Percentiles rank a stretch among this genome's conserved stretches.
Conservation (phyloP, 257 asterid genomes). For the Solanum bulbocastanum region DNA sequence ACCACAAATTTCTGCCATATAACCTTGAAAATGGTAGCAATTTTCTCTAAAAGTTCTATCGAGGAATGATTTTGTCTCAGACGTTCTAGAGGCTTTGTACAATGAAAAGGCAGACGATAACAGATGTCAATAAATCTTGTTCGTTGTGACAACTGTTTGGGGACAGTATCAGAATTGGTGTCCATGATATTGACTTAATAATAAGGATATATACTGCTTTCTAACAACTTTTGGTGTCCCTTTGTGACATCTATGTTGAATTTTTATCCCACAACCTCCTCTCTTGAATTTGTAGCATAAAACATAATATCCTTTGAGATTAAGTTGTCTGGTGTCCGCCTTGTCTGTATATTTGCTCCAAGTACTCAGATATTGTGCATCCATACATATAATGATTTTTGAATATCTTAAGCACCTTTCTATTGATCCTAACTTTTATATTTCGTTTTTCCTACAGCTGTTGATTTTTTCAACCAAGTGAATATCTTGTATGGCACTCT, state of each 20-base stretch:
- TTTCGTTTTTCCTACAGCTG: slow-evolving; percentile 35
- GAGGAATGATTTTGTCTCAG: background rate
- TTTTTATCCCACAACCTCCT: background rate
- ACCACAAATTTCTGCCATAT: background rate
- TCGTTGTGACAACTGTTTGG: background rate
- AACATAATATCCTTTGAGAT: background rate
- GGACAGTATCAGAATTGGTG: background rate
- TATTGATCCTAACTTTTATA: background rate
- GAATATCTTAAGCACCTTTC: slow-evolving; percentile 5
- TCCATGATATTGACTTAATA: background rate
- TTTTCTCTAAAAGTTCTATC: background rate
- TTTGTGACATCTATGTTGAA: background rate
- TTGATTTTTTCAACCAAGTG: slow-evolving; percentile 92
- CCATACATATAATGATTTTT: background rate
- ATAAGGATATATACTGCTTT: background rate
- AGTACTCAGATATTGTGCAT: background rate
- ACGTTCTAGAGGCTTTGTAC: background rate
- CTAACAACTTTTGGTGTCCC: background rate
- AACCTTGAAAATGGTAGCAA: background rate
- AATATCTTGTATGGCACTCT: slow-evolving; percentile 89
- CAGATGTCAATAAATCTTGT: background rate
- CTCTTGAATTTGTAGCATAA: background rate
- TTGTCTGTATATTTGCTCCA: background rate
- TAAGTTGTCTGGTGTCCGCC: background rate
- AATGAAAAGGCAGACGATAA: background rate